phyloP scores from a whole-genome alignment of 805 yeast species.

The Clavispora santaluciae region DNA sequence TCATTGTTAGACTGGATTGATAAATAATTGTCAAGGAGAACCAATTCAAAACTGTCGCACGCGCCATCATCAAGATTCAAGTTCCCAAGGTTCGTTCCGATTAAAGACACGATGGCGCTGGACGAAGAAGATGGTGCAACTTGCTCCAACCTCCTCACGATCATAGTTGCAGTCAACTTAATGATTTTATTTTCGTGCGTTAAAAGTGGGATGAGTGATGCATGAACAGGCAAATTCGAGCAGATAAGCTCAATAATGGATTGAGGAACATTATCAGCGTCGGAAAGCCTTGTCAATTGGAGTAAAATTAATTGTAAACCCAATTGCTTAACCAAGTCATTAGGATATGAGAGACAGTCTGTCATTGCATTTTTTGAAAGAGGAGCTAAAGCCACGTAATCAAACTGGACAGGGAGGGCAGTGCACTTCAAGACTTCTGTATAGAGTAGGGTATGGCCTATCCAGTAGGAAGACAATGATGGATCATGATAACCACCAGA shows the following conservation, averaged over 20 bases:
- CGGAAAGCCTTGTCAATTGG: slow-evolving; percentile 44
- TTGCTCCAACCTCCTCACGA: slow-evolving; percentile 31
- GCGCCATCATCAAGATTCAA: slow-evolving; percentile 11
- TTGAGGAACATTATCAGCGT: slow-evolving; percentile 14
- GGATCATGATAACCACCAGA: slow-evolving; percentile 77
- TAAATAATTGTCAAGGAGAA: slow-evolving; percentile 54
- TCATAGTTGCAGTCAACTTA: slow-evolving; percentile 43
- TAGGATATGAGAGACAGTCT: slow-evolving; percentile 46
- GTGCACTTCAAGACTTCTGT: slow-evolving; percentile 51
- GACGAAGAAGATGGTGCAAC: slow-evolving; percentile 17
- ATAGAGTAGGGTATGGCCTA: slow-evolving; percentile 63
- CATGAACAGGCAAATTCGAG: slow-evolving; percentile 37
- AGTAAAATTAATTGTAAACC: slow-evolving; percentile 57
- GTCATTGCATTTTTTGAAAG: slow-evolving; percentile 53
- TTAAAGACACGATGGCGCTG: slow-evolving; percentile 9
- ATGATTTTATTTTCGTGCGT: slow-evolving; percentile 43
- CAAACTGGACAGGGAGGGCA: slow-evolving; percentile 48
- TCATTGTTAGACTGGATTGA: slow-evolving; percentile 53
- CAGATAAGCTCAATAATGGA: slow-evolving; percentile 24
- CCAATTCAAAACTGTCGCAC: slow-evolving; percentile 51
- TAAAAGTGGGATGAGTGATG: slow-evolving; percentile 39
- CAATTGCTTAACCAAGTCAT: slow-evolving; percentile 55
- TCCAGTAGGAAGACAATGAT: slow-evolving; percentile 73
- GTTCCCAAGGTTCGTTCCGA: slow-evolving; percentile 7
- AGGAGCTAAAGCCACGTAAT: slow-evolving; percentile 61